Base-by-base conservation (phyloP, 768 basidiomycete species). In the Podaxis sp. region DNA sequence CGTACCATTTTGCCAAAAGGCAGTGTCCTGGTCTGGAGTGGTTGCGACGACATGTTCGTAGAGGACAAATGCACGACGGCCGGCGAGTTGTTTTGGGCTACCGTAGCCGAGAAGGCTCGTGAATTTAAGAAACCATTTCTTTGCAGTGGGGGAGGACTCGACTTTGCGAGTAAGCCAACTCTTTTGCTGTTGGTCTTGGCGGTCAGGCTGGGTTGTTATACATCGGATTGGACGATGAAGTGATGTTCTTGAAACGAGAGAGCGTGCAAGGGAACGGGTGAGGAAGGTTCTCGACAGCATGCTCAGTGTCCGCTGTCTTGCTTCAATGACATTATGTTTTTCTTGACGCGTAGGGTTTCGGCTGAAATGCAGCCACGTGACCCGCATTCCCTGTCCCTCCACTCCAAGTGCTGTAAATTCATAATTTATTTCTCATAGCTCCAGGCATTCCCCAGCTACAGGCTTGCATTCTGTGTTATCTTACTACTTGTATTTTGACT, bases 1-100 rank as follows among this genome's bases (percentile, higher is more conserved):
- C 78, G 59, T 69, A 87, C 89, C 83, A 57, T 86, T 72, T 65
- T 77, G 79, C 89, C 89, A 91, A 69, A 89, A 90, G 4, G 67
- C 71, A 11, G 65, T 71, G 62, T 89, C 85, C 59, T 84, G 76
- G 62, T 89, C 89, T 16, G 87, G 81, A 50, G 74, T 79, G 14
- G 74, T 69, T 1, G 82, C 79, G 65, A 85, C 87, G 6, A 88
- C 66, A 16, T 78, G 70, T 53, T 82, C 77, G 67, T 90, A 90
- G 52, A 90, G 66, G 16, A 73, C 72, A 42, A 85, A 79, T 2
- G 85, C 77, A n/a, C 86, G 75, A 53, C 82, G 67, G 21, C 81
- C 88, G 0, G 87, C 86, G 2, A 85, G 64, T 63, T 90, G 87
- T 63, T 80, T 84, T 0, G 82, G 74, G 62, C 79, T 84, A 4